Conservation (phyloP, 2,329 filamentous ascomycete species). For the Cercospora sojina region DNA sequence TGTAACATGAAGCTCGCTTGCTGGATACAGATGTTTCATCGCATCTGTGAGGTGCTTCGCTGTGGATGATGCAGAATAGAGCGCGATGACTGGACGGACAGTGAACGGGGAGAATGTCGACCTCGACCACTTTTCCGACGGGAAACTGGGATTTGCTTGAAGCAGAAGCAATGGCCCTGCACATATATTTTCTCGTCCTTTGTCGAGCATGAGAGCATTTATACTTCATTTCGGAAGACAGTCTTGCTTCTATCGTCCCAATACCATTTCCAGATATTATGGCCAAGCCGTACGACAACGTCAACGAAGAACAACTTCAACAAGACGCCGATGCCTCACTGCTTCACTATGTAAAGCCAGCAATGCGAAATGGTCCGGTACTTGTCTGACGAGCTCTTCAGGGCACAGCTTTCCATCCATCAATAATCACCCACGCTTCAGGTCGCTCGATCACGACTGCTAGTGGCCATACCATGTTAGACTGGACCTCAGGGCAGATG, state of each 20-base stretch:
- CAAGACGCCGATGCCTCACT: conserved; percentile 23
- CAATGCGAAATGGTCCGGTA: background rate
- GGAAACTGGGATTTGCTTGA: background rate
- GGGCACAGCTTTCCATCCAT: conserved; percentile 26
- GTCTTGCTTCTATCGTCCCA: background rate
- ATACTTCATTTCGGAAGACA: background rate
- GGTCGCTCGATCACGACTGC: conserved; percentile 25
- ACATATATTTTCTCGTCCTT: background rate
- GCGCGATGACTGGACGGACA: background rate
- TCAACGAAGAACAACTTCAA: conserved; percentile 22
- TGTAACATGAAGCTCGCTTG: too few species aligned
- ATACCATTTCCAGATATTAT: conserved; percentile 3
- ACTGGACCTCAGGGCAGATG: conserved; percentile 61
- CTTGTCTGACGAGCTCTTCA: background rate
- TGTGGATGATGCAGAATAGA: background rate
- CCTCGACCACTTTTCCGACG: background rate
- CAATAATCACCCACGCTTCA: conserved; percentile 24
- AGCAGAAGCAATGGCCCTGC: background rate
- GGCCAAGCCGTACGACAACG: conserved; percentile 21
- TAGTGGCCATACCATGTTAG: conserved; percentile 47
- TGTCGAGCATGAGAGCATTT: background rate
- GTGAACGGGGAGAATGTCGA: background rate
- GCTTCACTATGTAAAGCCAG: conserved; percentile 19
- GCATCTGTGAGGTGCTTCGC: too few species aligned
- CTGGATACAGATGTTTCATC: background rate